Base-by-base conservation (phyloP, 208 protist genomes). In the Acanthamoeba divionensis region DNA sequence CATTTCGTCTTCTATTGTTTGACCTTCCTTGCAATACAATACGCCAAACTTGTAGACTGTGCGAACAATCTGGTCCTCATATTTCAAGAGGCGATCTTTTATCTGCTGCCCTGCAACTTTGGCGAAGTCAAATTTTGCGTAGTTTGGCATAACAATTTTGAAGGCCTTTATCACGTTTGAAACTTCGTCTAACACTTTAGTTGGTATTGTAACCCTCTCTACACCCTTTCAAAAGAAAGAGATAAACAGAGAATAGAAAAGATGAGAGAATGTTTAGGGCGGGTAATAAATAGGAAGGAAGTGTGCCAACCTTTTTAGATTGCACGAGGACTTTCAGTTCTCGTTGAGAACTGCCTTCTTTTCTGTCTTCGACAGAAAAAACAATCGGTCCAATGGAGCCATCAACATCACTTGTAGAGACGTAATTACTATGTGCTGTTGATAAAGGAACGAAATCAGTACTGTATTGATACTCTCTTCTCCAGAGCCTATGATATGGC, bases 21-120 rank as follows among this genome's bases (percentile, higher is more conserved):
- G 93, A 15, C 90, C 82, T 5, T 95, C 91, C n/a, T 50, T 38
- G 29, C 75, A 92, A 67, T 93, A 95, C 13, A 95, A 80, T 44
- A 95, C 93, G 48, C 93, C 93, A 90, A 95, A 88, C 69, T 95
- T 95, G 44, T 85, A 88, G 1, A 65, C 57, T 26, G 50, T 90
- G 12, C 65, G 82, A 26, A 91, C 44, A 4, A 66, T 91, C 24
- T 67, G 88, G 18, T 91, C 88, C 38, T 90, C 83, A 50, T 79
- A 79, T 65, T 90, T 77, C 18, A 90, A 54, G 10, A 83, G 48
- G 24, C 73, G 73, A n/a, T 83, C 73, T 33, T 83, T 83, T 29
- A 83, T 83, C 48, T 65, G 48, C 29, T 83, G 73, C 0, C n/a
- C 33, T 47, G 31, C 29, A 47, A 83, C 3, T 36, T 83, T 83